phyloP scores from a whole-genome alignment of 139 green algal genomes.

The Astrephomene gubernaculifera region DNA sequence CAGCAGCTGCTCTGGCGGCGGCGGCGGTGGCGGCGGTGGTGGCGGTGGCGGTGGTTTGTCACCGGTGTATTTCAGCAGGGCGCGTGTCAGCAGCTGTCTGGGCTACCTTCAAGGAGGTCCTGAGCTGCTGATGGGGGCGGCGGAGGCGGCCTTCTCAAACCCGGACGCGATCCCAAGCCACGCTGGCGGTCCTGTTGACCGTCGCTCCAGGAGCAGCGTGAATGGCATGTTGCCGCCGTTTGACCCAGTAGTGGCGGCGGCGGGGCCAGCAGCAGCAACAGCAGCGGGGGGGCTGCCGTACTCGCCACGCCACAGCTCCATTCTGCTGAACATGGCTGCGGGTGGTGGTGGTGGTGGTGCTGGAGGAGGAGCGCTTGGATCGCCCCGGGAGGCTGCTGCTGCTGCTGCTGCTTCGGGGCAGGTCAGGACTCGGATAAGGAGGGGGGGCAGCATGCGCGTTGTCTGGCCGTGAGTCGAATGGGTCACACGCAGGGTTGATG shows the following conservation, averaged over 20 bases:
- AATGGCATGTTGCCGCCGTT: neutral
- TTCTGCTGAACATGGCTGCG: too few species aligned
- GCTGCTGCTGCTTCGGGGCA: neutral
- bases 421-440: too few species aligned
- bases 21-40: neutral
- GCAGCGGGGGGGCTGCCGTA: too few species aligned
- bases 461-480: too few species aligned
- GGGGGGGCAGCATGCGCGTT: too few species aligned
- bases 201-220: neutral
- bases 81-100: constrained; percentile 7
- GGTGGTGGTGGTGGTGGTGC: too few species aligned
- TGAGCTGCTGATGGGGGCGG: neutral
- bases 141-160: neutral
- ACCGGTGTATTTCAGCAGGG: neutral
- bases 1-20: neutral
- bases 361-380: too few species aligned
- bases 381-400: neutral
- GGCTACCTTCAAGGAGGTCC: neutral
- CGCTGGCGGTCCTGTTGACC: neutral
- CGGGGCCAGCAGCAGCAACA: neutral
- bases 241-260: too few species aligned
- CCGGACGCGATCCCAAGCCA: neutral
- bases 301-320: too few species aligned
- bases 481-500: too few species aligned
- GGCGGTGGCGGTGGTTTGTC: neutral